A percentile compares a stretch with the other conserved stretches of the same genome.
Evolutionary conservation across 768 basidiomycete genomes (phyloP).

Genomic region (Mycena alexandri): DNA sequence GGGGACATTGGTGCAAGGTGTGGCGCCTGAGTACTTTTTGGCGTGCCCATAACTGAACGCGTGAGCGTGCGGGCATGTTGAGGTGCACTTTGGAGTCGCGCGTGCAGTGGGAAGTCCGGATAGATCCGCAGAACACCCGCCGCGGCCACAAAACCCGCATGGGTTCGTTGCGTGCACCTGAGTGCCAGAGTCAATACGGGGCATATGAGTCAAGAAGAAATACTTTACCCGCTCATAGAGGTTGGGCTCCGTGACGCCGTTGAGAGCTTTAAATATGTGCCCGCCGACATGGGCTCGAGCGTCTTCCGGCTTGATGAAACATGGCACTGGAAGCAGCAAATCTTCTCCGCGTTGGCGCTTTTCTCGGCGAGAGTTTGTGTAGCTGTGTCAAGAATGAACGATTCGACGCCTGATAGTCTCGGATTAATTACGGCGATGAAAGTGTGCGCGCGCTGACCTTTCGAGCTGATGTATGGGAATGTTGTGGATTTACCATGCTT

Average conservation of each 20-base stretch:
- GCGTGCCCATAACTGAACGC: too few relatives aligned
- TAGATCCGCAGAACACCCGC: background rate
- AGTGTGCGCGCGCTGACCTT: background rate
- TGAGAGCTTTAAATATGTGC: background rate
- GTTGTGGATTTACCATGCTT: too few relatives aligned
- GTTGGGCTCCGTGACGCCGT: background rate
- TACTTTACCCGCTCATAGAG: background rate
- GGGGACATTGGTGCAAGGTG: too few relatives aligned
- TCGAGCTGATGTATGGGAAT: background rate
- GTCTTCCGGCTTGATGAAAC: background rate
- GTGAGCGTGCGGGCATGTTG: too few relatives aligned
- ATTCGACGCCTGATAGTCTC: background rate
- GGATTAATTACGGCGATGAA: background rate
- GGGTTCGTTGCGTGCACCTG: background rate
- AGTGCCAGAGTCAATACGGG: too few relatives aligned
- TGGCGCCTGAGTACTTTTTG: too few relatives aligned
- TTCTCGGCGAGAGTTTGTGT: background rate
- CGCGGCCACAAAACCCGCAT: conserved; percentile 9
- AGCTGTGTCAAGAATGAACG: background rate
- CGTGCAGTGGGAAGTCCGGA: too few relatives aligned
- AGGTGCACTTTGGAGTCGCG: too few relatives aligned
- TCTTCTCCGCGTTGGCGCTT: too few relatives aligned
- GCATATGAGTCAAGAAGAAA: too few relatives aligned
- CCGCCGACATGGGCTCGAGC: background rate
- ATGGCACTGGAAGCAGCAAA: background rate